Conservation (phyloP, 768 basidiomycete genomes). For the Lyophyllum decastes region DNA sequence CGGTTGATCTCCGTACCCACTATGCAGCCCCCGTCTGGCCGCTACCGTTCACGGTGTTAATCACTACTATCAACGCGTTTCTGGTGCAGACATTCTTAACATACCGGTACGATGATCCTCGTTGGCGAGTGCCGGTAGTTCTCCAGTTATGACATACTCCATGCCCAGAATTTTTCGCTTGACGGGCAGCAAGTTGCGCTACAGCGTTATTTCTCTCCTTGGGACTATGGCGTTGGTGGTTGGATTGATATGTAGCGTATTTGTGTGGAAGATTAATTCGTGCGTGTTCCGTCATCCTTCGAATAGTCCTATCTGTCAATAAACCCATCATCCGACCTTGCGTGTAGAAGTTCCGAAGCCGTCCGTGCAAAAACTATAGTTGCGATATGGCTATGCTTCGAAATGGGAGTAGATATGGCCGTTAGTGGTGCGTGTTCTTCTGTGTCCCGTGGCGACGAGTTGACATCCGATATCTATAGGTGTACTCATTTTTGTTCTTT, state of each 20-base stretch:
- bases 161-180: background rate
- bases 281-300: background rate
- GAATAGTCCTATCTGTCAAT: background rate
- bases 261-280: background rate
- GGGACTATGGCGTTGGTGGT: background rate
- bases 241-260: background rate
- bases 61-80: background rate
- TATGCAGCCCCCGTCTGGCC: background rate
- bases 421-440: background rate
- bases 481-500: background rate
- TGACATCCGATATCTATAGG: background rate
- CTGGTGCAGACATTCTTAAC: background rate
- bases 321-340: too few species aligned
- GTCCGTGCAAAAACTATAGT: background rate
- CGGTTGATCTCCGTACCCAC: background rate
- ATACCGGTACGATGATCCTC: background rate
- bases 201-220: background rate
- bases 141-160: background rate
- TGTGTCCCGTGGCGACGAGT: background rate
- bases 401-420: background rate
- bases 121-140: background rate
- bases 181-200: background rate
- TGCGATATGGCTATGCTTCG: background rate
- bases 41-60: background rate
- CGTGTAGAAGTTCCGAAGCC: background rate